Evolutionary conservation across 495 filamentous ascomycete species (phyloP).

Genomic region (Penicillium ucsense): DNA sequence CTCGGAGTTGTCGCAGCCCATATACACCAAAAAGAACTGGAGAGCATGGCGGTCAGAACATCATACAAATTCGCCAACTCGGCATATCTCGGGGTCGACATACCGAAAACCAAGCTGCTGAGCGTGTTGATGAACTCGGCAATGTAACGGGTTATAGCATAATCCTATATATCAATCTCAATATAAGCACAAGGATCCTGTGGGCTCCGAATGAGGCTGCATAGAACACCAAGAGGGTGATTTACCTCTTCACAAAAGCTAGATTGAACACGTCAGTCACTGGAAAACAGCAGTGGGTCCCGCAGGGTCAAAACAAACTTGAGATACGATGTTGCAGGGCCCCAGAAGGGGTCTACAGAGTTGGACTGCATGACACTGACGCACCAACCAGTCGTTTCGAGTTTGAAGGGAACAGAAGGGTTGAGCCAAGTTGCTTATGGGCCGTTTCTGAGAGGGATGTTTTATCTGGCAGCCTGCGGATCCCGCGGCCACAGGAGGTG

Average conservation of each 20-base stretch:
- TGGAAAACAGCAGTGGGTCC: neutral
- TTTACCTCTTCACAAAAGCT: constrained; percentile 29
- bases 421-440: neutral
- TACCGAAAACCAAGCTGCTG: constrained; percentile 21
- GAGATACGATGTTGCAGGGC: constrained; percentile 21
- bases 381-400: too few species aligned
- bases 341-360: constrained; percentile 16
- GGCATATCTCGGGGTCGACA: neutral
- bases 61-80: neutral
- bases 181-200: too few species aligned
- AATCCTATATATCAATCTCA: constrained; percentile 11
- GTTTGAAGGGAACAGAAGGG: neutral
- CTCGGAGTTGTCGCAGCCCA: constrained; percentile 14
- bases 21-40: constrained; percentile 19
- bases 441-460: neutral
- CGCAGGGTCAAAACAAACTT: constrained; percentile 13
- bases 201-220: too few species aligned
- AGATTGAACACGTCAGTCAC: neutral
- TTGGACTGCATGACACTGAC: neutral
- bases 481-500: neutral
- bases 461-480: neutral
- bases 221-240: neutral
- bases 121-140: constrained; percentile 29
- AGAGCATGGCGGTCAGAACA: neutral
- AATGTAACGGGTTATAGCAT: constrained; percentile 21